Conservation (phyloP, 2,329 filamentous ascomycete genomes). For the Xylariaceae sp. region DNA sequence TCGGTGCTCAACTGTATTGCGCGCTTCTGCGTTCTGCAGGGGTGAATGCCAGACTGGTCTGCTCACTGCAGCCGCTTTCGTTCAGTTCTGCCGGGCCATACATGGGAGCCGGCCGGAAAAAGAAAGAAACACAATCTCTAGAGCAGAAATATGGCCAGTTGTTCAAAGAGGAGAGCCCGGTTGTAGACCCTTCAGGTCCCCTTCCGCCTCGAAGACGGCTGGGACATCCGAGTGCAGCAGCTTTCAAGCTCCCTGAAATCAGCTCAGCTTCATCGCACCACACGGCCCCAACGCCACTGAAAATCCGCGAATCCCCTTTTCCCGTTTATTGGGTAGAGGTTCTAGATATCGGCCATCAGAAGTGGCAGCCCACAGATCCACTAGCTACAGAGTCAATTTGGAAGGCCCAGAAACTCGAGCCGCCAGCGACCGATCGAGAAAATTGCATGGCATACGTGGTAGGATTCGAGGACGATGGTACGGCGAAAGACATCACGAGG, state of each 20-base stretch:
- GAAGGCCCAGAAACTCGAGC: conserved; percentile 75
- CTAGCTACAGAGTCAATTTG: conserved; percentile 75
- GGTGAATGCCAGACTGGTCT: conserved; percentile 78
- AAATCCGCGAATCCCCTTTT: conserved; percentile 67
- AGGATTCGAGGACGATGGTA: conserved; percentile 77
- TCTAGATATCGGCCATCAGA: conserved; percentile 80
- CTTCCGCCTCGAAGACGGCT: conserved; percentile 46
- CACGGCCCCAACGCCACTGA: conserved; percentile 36
- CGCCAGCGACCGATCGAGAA: conserved; percentile 71
- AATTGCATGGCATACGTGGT: conserved; percentile 83
- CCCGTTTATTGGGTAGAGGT: conserved; percentile 95
- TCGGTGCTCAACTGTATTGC: conserved; percentile 89
- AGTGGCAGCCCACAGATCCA: conserved; percentile 87
- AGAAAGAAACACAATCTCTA: conserved; percentile 27
- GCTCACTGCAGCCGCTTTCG: conserved; percentile 80
- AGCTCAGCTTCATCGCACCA: conserved; percentile 34
- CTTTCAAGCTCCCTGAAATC: conserved; percentile 48
- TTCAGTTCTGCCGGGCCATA: conserved; percentile 57
- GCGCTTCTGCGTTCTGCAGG: conserved; percentile 80
- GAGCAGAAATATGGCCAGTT: conserved; percentile 40
- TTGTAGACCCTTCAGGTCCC: conserved; percentile 26
- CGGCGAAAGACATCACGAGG: conserved; percentile 79
- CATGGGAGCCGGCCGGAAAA: conserved; percentile 41
- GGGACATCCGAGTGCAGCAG: conserved; percentile 54
- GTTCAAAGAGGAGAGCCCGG: conserved; percentile 37